Evolutionary conservation across 345 rosid genomes (phyloP), one percentile per base, ranked within the genome.

Genomic region (Populus tremula): DNA sequence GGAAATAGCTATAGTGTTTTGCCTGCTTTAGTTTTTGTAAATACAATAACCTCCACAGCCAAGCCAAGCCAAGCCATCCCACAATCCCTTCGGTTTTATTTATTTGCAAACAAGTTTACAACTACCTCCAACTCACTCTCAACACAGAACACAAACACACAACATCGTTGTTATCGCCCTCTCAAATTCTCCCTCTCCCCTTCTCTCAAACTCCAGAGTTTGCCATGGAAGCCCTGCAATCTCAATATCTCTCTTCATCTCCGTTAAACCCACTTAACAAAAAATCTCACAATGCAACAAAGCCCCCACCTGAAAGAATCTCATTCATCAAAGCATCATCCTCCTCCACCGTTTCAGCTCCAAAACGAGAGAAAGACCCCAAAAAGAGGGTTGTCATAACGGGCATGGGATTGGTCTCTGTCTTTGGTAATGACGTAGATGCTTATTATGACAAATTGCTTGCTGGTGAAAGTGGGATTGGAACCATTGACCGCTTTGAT

Each of bases 341-440:
- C 0, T 9, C 67, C 50, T 38, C 93, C 14, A 45, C 89, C 25
- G 85, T 76, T 13, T 85, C 96, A 39, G 86, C 98, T 18, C 98
- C 99, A 29, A 94, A 87, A 88, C 97, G 98, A 41, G 97, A 96
- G 81, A 91, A 84, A 21, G 97, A 96, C 90, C 97, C 98, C 33
- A 94, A 90, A 85, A 96, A 96, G 86, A 84, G 99, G 36, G 95
- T 96, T 0, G 99, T 96, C 5, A 90, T 96, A 65, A 96, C 99
- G 2, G 99, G 99, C 25, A 92, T 83, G 98, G 99, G 98, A 6
- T 82, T 96, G 75, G 98, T 96, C 43, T 96, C 99, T 47, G 99
- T 94, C 0, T 96, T 96, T 45, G 99, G 99, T 2, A 90, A 92
- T 39, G 99, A 96, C 43, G 97, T 88, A 5, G 98, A 96, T 81